Evolutionary conservation across 2,329 filamentous ascomycete species (phyloP), one percentile per base, ranked within the genome.

Genomic region (Penicillium fuscoglaucum): DNA sequence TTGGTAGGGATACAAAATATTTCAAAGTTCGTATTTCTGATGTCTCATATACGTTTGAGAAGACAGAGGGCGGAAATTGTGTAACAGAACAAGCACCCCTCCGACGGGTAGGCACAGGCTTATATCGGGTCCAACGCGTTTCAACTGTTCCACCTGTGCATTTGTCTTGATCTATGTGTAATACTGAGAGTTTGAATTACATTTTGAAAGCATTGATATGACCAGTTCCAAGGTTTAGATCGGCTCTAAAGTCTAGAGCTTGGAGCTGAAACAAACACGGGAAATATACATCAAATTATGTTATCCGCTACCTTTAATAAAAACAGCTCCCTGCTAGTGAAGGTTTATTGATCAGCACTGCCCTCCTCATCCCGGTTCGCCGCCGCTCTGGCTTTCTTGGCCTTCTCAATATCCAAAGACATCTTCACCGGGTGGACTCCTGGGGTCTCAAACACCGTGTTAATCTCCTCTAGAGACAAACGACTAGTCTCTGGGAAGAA

Each of bases 391-490:
- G 72, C 70, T 55, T 69, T 74, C 67, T 76, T 77, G 19, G 76
- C 75, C 52, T 71, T 74, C 56, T 77, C 70, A 21, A 78, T 75
- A 62, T 77, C 69, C 61, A 73, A 57, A 10, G 70, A 76, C 75
- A 80, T 79, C 68, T 78, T 78, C 2, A 79, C 78, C 7, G 77
- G 77, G 43, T 66, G 59, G 17, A 78, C 72, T 7, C 75, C 77
- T 5, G 73, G 71, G 0, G 77, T 80, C 62, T 79, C 83, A 58
- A 87, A 86, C 55, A 86, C 83, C 44, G 79, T 80, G 62, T 85
- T 82, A 51, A 85, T 85, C 70, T 85, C 82, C 67, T 85, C 83
- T 44, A 85, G 73, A 24, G 75, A 78, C 37, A 82, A 68, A 21
- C 74, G 74, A 45, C 77, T 77, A 12, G 81, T 83, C 66, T 83